phyloP scores from a whole-genome alignment of 2,329 filamentous ascomycete species.

The Cladosporium sp. region DNA sequence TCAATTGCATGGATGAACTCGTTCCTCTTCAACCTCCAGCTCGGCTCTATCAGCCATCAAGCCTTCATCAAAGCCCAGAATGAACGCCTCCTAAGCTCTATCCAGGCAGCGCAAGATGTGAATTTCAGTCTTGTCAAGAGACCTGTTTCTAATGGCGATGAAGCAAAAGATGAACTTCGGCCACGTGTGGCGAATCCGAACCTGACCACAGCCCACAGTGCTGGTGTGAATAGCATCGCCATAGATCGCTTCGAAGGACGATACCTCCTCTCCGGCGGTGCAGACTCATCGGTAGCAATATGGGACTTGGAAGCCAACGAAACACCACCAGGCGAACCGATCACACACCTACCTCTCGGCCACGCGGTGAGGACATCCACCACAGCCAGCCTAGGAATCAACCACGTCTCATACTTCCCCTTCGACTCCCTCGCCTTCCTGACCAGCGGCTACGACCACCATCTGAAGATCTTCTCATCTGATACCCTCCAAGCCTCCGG shows the following conservation, averaged over 20 bases:
- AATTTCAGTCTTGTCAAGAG: background rate
- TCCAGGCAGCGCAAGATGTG: slow-evolving; percentile 56
- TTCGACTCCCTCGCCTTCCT: slow-evolving; percentile 74
- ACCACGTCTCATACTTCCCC: slow-evolving; percentile 72
- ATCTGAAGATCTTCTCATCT: slow-evolving; percentile 70
- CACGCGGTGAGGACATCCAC: slow-evolving; percentile 35
- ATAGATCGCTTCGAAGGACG: slow-evolving; percentile 79
- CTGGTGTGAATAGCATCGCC: slow-evolving; percentile 74
- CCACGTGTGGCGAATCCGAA: slow-evolving; percentile 27
- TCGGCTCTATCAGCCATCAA: slow-evolving; percentile 61
- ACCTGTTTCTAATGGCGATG: background rate
- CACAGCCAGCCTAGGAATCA: slow-evolving; percentile 66
- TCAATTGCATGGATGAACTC: slow-evolving; percentile 57
- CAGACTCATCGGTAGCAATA: slow-evolving; percentile 76
- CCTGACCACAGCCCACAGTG: slow-evolving; percentile 59
- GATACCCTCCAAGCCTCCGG: slow-evolving; percentile 58
- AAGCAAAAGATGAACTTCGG: slow-evolving; percentile 11
- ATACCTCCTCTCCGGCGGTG: slow-evolving; percentile 77
- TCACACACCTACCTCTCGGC: slow-evolving; percentile 44
- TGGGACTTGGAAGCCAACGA: slow-evolving; percentile 74
- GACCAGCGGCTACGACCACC: slow-evolving; percentile 73
- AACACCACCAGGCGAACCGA: slow-evolving; percentile 1
- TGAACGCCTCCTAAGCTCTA: slow-evolving; percentile 62
- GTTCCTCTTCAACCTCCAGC: slow-evolving; percentile 70
- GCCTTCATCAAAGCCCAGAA: slow-evolving; percentile 63